Conservation (phyloP, 2,329 filamentous ascomycete genomes). For the Phoma sp. region DNA sequence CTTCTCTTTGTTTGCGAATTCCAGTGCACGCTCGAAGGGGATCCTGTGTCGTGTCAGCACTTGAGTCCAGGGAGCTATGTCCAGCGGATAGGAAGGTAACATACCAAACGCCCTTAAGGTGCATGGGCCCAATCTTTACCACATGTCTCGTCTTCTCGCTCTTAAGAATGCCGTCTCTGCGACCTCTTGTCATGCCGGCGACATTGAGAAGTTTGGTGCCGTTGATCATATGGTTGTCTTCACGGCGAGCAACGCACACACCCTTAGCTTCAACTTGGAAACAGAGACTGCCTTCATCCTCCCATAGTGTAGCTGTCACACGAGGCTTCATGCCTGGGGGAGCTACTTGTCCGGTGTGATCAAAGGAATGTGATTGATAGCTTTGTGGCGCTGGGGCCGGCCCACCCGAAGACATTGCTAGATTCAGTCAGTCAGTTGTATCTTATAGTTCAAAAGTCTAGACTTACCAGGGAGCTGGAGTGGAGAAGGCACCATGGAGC, state of each 20-base stretch:
- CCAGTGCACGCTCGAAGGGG: constrained; percentile 93
- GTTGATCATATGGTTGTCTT: constrained; percentile 99
- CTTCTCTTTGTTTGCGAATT: constrained; percentile 99
- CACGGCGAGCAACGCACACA: constrained; percentile 91
- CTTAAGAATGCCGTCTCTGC: constrained; percentile 94
- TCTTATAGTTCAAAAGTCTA: neutral
- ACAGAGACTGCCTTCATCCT: constrained; percentile 95
- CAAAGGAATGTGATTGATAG: constrained; percentile 64
- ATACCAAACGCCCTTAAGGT: constrained; percentile 75
- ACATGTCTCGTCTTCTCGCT: constrained; percentile 97
- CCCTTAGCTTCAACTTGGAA: constrained; percentile 97
- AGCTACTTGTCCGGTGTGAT: constrained; percentile 89
- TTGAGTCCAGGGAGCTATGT: neutral
- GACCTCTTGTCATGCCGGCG: constrained; percentile 95
- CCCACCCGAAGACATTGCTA: constrained; percentile 44
- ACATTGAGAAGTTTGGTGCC: constrained; percentile 97
- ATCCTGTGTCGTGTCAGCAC: constrained; percentile 68
- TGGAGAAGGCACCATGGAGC: constrained; percentile 70
- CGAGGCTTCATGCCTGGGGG: constrained; percentile 95
- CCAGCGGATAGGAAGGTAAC: neutral
- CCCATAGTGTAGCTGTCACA: constrained; percentile 96
- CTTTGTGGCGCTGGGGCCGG: constrained; percentile 40
- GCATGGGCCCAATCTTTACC: constrained; percentile 99
- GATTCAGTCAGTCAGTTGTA: constrained; percentile 9
- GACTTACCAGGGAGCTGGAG: constrained; percentile 66